Evolutionary conservation across 805 yeast genomes (phyloP), one percentile per base, ranked within the genome.

Genomic region (Starmerella sirachaensis): DNA sequence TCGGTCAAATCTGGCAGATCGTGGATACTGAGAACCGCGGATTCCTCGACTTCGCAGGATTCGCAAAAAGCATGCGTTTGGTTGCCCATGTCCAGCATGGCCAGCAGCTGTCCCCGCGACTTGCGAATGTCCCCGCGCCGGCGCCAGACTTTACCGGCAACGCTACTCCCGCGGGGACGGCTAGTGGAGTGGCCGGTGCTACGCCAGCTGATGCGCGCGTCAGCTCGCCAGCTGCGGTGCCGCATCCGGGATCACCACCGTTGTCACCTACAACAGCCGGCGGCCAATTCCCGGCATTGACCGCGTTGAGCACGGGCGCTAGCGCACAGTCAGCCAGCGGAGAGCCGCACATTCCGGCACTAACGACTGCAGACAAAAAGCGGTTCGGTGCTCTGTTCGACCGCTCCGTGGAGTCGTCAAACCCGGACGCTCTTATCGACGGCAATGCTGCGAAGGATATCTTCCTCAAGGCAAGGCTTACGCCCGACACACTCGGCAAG

Each of bases 21-120:
- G 85, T 94, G n/a, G 99, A 91, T 60, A 70, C 72, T n/a, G 76
- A 74, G 42, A 84, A 84, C 61, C 68, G 75, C 46, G 99, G 99
- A 0, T 80, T 77, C 53, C 65, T 91, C 46, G 78, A 78, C 49
- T 82, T 77, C 54, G 66, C 70, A 40, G 88, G 86, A 18, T 91
- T 91, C 59, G 72, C 80, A 45, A 70, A 75, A 37, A 94, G 96
- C 16, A 69, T 91, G 74, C 72, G 99, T 56, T 64, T 84, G 48
- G 81, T 91, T 52, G 94, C 93, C 19, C 81, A 83, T 55, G 76
- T 82, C 31, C 97, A 91, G 63, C 58, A 66, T 8, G 93, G 93
- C 18, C 68, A 68, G 41, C 63, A 66, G n/a, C 59, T 76, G 16
- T 66, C 75, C 11, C 50, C 70, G 3, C 65, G 69, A 5, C 65